Base-by-base conservation (phyloP, 225 moss, liverwort and hornwort species). In the Ulota crispa region DNA sequence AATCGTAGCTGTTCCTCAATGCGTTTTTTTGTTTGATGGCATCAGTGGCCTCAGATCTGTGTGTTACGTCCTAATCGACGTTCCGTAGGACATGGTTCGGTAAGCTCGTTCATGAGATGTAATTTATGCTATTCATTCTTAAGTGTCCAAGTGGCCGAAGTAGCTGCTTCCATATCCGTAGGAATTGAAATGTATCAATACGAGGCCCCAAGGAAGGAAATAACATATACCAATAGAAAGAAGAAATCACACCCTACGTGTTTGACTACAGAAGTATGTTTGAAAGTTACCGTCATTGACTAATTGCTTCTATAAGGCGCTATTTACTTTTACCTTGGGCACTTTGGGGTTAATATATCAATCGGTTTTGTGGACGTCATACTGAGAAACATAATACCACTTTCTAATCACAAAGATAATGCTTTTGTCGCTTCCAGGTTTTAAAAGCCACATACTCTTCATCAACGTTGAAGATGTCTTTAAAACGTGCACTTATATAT, bases 391-490 rank as follows among this genome's bases (percentile, higher is more conserved):
- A 4, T 63, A n/a, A 43, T 28, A 43, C 9, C 30, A 47, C n/a
- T 72, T 19, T 50, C 80, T 74, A 55, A 75, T 31, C 56, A 42
- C 45, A 32, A 32, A 55, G 42, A 31, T 42, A 45, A n/a, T 81
- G 42, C 56, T 67, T 67, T 65, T 75, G 39, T 72, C 24, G 55
- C 32, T 18, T 68, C 31, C 68, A 81, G 75, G 34, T 57, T 81
- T 81, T 32, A 67, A 24, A 67, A 81, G 81, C 9, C 81, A 67
- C 43, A 74, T 56, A 68, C 67, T 27, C 32, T 81, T 81, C 59
- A 75, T 67, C 42, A 57, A 67, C n/a, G 67, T 81, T 24, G 81
- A 81, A 59, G 75, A 81, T 34, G 66, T 81, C 59, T 56, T 75
- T 11, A 81, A 24, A 24, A 67, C 68, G 32, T 81, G 75, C 57